These are phyloP conservation scores for Phytophthora podocarpi DNA, from an alignment of 352 stramenopile species.

Conservation along the genomic window DNA sequence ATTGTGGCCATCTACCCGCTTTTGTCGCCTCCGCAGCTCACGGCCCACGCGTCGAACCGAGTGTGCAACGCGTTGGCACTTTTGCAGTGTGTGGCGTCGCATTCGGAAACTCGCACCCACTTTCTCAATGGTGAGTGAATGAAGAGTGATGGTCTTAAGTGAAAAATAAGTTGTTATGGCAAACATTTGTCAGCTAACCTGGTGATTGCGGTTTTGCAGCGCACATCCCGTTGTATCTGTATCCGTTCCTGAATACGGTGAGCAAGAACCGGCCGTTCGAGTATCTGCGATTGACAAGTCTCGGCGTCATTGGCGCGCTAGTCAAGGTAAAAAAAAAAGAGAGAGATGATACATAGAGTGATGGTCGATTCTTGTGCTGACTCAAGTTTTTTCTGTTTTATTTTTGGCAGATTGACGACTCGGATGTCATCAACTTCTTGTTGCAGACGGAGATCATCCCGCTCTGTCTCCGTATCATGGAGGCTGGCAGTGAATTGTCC, in stretches of 20 bases:
- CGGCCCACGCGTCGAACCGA: constrained; percentile 96
- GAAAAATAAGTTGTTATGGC: no score
- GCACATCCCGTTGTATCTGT: constrained; percentile 98
- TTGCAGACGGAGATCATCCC: constrained; percentile 99
- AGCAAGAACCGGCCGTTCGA: constrained; percentile 99
- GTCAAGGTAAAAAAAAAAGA: constrained; percentile 90
- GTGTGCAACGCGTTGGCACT: constrained; percentile 99
- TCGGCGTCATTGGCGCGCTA: constrained; percentile 98
- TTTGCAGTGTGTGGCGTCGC: constrained; percentile 98
- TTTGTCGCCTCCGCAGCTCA: constrained; percentile 96
- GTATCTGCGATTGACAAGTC: constrained; percentile 97
- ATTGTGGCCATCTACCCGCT: constrained; percentile 99
- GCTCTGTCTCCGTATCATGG: constrained; percentile 99
- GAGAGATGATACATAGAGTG: background rate
- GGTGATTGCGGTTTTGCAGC: constrained; percentile 43
- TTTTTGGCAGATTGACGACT: constrained; percentile 93
- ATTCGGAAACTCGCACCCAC: constrained; percentile 95
- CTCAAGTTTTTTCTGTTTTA: background rate
- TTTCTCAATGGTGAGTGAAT: constrained; percentile 91
- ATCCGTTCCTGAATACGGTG: constrained; percentile 99
- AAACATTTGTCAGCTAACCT: no score
- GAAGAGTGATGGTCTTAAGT: constrained; percentile 4
- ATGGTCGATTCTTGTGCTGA: background rate
- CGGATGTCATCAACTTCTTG: constrained; percentile 98
- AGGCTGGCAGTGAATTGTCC: constrained; percentile 96